Conservation (phyloP, 768 basidiomycete genomes). For the Leccinum uliginosum region DNA sequence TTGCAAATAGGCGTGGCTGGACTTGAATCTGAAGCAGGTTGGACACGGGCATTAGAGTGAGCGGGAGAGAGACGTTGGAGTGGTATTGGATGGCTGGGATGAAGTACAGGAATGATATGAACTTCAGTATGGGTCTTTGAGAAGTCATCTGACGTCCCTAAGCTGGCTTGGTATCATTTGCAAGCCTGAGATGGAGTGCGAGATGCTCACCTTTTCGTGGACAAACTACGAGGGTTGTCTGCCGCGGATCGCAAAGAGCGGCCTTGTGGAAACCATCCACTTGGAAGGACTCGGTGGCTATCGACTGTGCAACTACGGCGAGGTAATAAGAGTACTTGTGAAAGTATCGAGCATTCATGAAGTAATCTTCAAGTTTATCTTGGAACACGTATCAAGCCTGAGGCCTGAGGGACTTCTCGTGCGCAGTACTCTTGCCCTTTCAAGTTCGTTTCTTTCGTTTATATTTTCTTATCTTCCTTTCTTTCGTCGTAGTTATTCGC, state of each 20-base stretch:
- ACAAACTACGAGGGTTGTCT: slow-evolving; percentile 59
- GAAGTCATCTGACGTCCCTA: slow-evolving; percentile 59
- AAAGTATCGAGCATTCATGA: slow-evolving; percentile 77
- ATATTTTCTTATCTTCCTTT: too few species aligned
- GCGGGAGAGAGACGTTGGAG: slow-evolving; percentile 67
- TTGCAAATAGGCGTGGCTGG: slow-evolving; percentile 78
- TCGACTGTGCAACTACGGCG: slow-evolving; percentile 64
- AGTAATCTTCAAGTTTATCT: slow-evolving; percentile 76
- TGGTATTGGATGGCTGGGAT: slow-evolving; percentile 58
- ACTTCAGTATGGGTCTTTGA: slow-evolving; percentile 68
- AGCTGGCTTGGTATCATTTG: background rate
- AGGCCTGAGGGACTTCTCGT: too few species aligned
- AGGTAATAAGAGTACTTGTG: slow-evolving; percentile 91
- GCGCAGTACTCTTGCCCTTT: too few species aligned
- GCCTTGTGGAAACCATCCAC: slow-evolving; percentile 64
- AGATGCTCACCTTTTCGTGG: slow-evolving; percentile 46
- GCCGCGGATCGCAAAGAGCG: slow-evolving; percentile 54
- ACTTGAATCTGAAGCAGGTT: slow-evolving; percentile 25
- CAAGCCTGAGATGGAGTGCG: slow-evolving; percentile 23
- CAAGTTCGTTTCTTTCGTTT: too few species aligned
- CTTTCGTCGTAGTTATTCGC: too few species aligned
- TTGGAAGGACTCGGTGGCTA: slow-evolving; percentile 41
- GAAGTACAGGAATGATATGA: slow-evolving; percentile 67
- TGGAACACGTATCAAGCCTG: slow-evolving; percentile 60
- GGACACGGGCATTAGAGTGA: slow-evolving; percentile 60